Base-by-base conservation (phyloP, 768 basidiomycete species). In the Gloeopeniophorella convolvens region DNA sequence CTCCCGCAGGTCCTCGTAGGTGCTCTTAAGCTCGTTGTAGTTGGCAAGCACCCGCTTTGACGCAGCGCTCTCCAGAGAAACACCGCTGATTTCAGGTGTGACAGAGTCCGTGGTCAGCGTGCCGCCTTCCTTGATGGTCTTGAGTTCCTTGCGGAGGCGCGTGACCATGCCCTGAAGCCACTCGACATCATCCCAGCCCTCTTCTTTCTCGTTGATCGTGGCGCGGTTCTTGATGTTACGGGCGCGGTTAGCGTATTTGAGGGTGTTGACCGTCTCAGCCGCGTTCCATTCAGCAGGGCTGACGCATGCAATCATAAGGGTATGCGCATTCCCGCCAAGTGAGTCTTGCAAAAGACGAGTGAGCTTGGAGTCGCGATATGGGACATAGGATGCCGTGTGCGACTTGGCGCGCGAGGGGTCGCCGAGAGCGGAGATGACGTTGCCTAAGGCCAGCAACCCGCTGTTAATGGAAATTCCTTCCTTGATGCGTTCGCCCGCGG, bases 401-500 rank as follows among this genome's bases (percentile, higher is more conserved):
- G 87, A 81, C 65, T 89, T 89, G 31, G 85, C 83, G 45, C 89
- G 82, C 34, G 87, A 75, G 26, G 95, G 95, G 68, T 98, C 95
- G 6, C 91, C 95, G 16, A 98, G 83, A 0, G 94, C 92, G 54
- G 95, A 97, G 51, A 99, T 98, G 61, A 99, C 96, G 66, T 99
- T 99, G 39, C 96, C 96, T 18, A 99, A 78, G 15, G 96, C 95
- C 30, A 93, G 77, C 28, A 99, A 80, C 53, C 96, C 96, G 54
- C 89, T 88, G 72, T 99, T 99, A 72, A 98, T 98, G 24, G 91
- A 92, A 46, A 96, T 96, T n/a, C 95, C 95, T 70, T 97, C 96
- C 66, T 92, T 98, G 67, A 95, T 90, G 48, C 95, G 86, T 56
- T 97, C 95, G 4, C 96, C 96, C 8, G 83, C 85, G 4, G 95